phyloP scores from a whole-genome alignment of 23 red algal genomes.

The Agarophyton chilense region DNA sequence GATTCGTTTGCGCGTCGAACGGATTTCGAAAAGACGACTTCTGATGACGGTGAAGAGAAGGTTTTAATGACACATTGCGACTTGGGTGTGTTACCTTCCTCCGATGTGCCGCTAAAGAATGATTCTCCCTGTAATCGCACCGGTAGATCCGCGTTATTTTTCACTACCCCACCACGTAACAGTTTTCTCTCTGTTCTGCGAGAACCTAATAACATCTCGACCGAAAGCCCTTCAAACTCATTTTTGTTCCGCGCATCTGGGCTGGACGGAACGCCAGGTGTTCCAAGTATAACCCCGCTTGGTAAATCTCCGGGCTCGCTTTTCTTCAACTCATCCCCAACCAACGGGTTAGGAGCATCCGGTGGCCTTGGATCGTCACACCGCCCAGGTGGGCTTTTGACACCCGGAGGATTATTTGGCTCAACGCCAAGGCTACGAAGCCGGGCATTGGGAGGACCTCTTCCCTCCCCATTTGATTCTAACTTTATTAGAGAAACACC shows the following conservation, averaged over 20 bases:
- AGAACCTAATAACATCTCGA: constrained; percentile 22
- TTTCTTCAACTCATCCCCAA: constrained; percentile 43
- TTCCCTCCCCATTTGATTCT: constrained; percentile 33
- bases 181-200: constrained; percentile 22
- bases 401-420: constrained; percentile 60
- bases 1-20: neutral
- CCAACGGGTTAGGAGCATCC: neutral
- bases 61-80: neutral
- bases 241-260: constrained; percentile 43
- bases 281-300: constrained; percentile 46
- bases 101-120: constrained; percentile 16
- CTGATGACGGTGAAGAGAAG: constrained; percentile 22
- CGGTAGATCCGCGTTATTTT: constrained; percentile 15
- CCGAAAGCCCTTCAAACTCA: constrained; percentile 39
- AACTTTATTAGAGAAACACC: constrained; percentile 18
- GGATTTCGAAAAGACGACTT: neutral
- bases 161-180: constrained; percentile 47
- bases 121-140: constrained; percentile 30
- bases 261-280: constrained; percentile 37
- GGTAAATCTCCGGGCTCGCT: constrained; percentile 57
- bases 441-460: constrained; percentile 12
- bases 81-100: constrained; percentile 1
- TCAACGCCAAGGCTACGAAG: constrained; percentile 23
- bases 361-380: neutral
- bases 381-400: constrained; percentile 53